Base-by-base conservation (phyloP, 2,329 filamentous ascomycete genomes). In the Ramularia endophylla region DNA sequence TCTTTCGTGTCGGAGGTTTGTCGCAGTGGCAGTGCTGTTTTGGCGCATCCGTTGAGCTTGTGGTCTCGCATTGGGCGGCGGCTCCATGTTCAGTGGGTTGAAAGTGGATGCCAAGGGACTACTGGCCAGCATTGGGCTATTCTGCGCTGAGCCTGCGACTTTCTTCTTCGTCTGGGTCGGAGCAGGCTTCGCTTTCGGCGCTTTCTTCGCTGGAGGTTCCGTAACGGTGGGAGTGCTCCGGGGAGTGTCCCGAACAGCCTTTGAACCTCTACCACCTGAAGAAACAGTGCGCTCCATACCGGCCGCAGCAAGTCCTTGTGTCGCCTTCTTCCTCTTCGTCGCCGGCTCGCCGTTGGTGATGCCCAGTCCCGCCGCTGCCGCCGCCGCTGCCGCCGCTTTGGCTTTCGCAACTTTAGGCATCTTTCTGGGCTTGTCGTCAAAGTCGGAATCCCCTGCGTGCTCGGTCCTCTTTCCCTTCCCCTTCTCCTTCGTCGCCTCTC, bases 271-370 rank as follows among this genome's bases (percentile, higher is more conserved):
- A 6, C 49, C 51, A n/a, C 46, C 46, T 45, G 52, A 68, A 58
- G 79, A 84, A 62, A 83, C 69, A n/a, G 82, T 78, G 45, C 83
- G 78, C 57, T 88, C 85, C 70, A 81, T 78, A 8, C 61, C 61
- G 16, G 67, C 62, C 12, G 67, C 67, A 27, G 58, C 63, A 15
- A 64, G 53, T 8, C 60, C 57, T 50, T 86, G 86, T 55, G 94
- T 87, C 2, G 86, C 80, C 57, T 87, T 77, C 66, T 89, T 94
- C 51, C 88, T 81, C 56, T 87, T 77, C 68, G 94, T 94, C 17
- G 74, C 70, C 2, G 81, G 72, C 22, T 66, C 65, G 8, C 73
- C 72, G 46, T 78, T 76, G 35, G 77, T 72, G 27, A 87, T 66
- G 2, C 83, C 84, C 27, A 81, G 66, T 36, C 69, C 60, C 16